Percentiles rank a stretch among this genome's conserved stretches.
Evolutionary conservation across 2,329 filamentous ascomycete genomes (phyloP).

Genomic region (Colletotrichum abscissum): DNA sequence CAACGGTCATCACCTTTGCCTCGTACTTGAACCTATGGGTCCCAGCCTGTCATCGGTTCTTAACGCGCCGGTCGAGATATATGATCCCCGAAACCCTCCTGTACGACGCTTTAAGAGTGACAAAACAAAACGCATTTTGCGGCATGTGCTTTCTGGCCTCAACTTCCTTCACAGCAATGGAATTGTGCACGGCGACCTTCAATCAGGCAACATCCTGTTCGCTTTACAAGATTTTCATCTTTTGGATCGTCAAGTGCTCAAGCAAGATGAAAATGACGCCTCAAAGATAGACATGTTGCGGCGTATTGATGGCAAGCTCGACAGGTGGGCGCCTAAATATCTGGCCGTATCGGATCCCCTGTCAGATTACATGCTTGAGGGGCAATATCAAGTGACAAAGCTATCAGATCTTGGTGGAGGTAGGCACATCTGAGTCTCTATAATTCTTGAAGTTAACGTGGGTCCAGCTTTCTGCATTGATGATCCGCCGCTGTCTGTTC

Average conservation of each 20-base stretch:
- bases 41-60: conserved; percentile 38
- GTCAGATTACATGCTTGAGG: background rate
- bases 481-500: background rate
- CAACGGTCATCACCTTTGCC: conserved; percentile 45
- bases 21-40: conserved; percentile 46
- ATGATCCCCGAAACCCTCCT: background rate
- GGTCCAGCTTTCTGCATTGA: conserved; percentile 8
- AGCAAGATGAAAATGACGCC: background rate
- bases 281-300: background rate
- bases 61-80: conserved; percentile 28
- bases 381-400: background rate
- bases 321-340: conserved; percentile 26
- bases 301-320: conserved; percentile 5
- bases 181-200: conserved; percentile 27
- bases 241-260: background rate
- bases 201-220: conserved; percentile 26
- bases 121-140: background rate
- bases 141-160: conserved; percentile 13
- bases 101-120: background rate
- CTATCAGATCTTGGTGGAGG: conserved; percentile 22
- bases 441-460: too few species aligned
- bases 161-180: conserved; percentile 18
- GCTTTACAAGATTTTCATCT: background rate
- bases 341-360: background rate
- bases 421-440: background rate